phyloP scores from a whole-genome alignment of 352 stramenopile species.

The Phytophthora quininea region DNA sequence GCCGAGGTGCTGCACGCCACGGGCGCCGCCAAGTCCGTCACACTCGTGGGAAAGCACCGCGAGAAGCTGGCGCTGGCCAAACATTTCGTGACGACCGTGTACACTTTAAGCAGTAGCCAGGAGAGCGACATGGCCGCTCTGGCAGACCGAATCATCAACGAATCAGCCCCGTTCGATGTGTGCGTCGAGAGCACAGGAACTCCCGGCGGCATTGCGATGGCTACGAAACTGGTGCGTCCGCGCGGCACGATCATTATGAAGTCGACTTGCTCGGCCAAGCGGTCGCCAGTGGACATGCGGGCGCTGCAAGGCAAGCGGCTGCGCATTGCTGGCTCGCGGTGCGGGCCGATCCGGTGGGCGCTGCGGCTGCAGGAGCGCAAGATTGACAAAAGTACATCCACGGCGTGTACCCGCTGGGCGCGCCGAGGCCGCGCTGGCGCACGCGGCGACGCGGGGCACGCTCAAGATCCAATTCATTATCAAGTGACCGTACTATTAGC shows the following conservation, averaged over 20 bases:
- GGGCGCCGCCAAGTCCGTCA: slow-evolving; percentile 36
- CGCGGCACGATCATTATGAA: slow-evolving; percentile 55
- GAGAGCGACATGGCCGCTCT: slow-evolving; percentile 28
- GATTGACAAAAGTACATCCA: slow-evolving; percentile 73
- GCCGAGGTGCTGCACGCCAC: slow-evolving; percentile 74
- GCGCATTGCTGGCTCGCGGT: slow-evolving; percentile 66
- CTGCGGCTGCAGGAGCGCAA: slow-evolving; percentile 50
- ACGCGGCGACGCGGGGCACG: slow-evolving; percentile 50
- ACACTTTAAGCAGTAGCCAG: slow-evolving; percentile 28
- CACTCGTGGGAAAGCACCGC: slow-evolving; percentile 64
- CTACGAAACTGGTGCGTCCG: slow-evolving; percentile 45
- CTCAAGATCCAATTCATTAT: slow-evolving; percentile 75
- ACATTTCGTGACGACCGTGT: slow-evolving; percentile 44
- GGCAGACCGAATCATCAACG: slow-evolving; percentile 24
- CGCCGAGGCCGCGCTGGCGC: slow-evolving; percentile 48
- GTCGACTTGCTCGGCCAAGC: slow-evolving; percentile 50
- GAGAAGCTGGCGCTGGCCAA: slow-evolving; percentile 65
- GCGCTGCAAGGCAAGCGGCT: slow-evolving; percentile 50
- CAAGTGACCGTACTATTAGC: slow-evolving; percentile 19
- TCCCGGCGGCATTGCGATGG: slow-evolving; percentile 43
- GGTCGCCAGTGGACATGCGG: slow-evolving; percentile 34
- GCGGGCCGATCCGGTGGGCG: slow-evolving; percentile 64
- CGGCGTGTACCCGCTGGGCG: slow-evolving; percentile 65
- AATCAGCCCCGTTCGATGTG: slow-evolving; percentile 54
- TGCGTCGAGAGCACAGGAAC: slow-evolving; percentile 73